Base-by-base conservation (phyloP, 306 rosid genomes). In the Comarum palustre region DNA sequence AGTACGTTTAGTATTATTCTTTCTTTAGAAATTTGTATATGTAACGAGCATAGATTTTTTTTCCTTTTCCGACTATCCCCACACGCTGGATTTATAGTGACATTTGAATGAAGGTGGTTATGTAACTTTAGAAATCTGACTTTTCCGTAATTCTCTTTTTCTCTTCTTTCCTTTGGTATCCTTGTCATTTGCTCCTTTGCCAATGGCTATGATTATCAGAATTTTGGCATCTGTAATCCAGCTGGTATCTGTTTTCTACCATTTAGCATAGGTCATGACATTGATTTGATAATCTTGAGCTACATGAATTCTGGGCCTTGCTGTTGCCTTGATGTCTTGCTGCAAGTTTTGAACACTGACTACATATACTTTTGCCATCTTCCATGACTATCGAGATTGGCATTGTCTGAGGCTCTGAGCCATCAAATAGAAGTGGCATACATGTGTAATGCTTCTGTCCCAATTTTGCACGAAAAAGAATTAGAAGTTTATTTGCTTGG, bases 1-100 rank as follows among this genome's bases (percentile, higher is more conserved):
- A 66, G 83, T 64, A 70, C 22, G 73, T 55, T 29, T 48, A 32
- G 76, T 45, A 46, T 6, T 41, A 34, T 60, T 55, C 63, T 63
- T 68, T 36, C 39, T 41, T 55, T 43, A 68, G 57, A 74, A 69
- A 41, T 52, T 8, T 52, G 74, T 71, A 66, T 47, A 8, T 65
- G 9, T 34, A 77, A 48, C 9, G 2, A 24, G 66, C 59, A 52
- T 20, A n/a, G 34, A n/a, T 5, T 27, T 68, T 66, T 59, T 31
- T 60, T 55, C 10, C 5, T 22, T 16, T 46, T 19, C 58, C 15
- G 29, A 32, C 31, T 17, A 17, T 51, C 11, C 51, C 20, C 17
- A 10, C 14, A 14, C 13, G 9, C 17, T 32, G 52, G 36, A 34
- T 45, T 32, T 73, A 24, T 73, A 73, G 55, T 32, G 17, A 73